These are phyloP conservation scores for Paracoccidioides brasiliensis DNA, from an alignment of 2,329 filamentous ascomycete genomes.

Conservation along the genomic window DNA sequence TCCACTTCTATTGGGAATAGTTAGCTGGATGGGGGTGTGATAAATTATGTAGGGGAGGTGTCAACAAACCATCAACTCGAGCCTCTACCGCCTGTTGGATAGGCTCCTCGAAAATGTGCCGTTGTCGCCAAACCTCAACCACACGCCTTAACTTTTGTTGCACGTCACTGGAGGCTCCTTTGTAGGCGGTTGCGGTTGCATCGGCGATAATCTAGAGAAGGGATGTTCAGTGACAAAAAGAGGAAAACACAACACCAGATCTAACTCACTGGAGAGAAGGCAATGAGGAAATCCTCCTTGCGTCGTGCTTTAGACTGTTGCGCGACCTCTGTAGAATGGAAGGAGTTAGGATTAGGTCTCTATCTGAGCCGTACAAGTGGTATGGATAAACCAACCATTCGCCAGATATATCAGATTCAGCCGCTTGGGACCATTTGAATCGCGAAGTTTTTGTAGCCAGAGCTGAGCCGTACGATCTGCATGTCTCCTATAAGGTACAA, in stretches of 20 bases:
- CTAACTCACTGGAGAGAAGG: conserved; percentile 59
- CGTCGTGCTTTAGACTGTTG: conserved; percentile 89
- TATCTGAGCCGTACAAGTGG: neutral
- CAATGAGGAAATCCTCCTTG: conserved; percentile 83
- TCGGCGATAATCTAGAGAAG: conserved; percentile 59
- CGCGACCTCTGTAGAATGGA: conserved; percentile 57
- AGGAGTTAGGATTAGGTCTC: neutral
- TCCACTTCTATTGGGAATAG: conserved; percentile 38
- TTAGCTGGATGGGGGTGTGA: conserved; percentile 1
- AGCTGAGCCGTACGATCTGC: conserved; percentile 83
- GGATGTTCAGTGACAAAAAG: conserved; percentile 13
- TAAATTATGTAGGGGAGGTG: neutral
- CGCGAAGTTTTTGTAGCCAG: conserved; percentile 81
- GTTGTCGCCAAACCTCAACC: conserved; percentile 85
- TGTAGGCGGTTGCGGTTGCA: conserved; percentile 81
- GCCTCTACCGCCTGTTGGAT: conserved; percentile 72
- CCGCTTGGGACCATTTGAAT: conserved; percentile 72
- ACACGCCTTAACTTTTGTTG: conserved; percentile 80
- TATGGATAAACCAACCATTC: conserved; percentile 52
- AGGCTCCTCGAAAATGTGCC: conserved; percentile 66
- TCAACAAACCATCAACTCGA: conserved; percentile 56
- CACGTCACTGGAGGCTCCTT: conserved; percentile 70
- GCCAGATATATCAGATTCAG: conserved; percentile 88
- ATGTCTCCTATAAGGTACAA: conserved; percentile 53
- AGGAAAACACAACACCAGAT: conserved; percentile 12